Evolutionary conservation across 2,329 filamentous ascomycete species (phyloP).

Genomic region (Aspergillus tamarii): DNA sequence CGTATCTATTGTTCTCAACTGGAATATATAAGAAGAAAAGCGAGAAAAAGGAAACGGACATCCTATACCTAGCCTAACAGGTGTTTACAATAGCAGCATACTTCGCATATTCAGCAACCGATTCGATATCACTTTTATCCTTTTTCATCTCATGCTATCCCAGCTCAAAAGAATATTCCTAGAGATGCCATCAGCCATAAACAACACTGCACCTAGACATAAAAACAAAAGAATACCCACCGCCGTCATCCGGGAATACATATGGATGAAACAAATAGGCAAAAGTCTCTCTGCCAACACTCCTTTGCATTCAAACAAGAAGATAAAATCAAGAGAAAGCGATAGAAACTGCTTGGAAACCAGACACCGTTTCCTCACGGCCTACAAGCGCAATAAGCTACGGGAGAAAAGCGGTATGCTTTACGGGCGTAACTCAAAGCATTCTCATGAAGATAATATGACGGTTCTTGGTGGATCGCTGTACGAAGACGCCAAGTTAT

Average conservation of each 20-base stretch:
- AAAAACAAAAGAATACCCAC: background rate
- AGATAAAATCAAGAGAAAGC: background rate
- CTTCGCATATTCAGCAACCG: background rate
- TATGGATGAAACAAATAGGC: background rate
- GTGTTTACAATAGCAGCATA: background rate
- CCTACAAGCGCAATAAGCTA: background rate
- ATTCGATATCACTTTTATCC: background rate
- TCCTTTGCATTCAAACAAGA: background rate
- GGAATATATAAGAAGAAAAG: background rate
- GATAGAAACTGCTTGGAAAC: background rate
- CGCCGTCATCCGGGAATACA: background rate
- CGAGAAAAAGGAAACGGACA: background rate
- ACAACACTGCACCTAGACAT: background rate
- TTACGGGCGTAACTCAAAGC: background rate
- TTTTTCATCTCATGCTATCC: background rate
- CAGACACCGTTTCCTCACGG: background rate
- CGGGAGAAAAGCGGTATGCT: background rate
- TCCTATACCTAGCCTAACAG: no score
- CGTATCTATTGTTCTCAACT: background rate
- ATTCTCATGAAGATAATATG: accelerated
- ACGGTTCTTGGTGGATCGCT: background rate
- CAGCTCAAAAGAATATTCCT: background rate
- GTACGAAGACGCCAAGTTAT: background rate
- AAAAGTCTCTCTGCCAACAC: background rate
- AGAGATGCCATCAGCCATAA: background rate